These are phyloP conservation scores for Tuber melanosporum DNA, from an alignment of 495 filamentous ascomycete genomes.

Conservation along the genomic window DNA sequence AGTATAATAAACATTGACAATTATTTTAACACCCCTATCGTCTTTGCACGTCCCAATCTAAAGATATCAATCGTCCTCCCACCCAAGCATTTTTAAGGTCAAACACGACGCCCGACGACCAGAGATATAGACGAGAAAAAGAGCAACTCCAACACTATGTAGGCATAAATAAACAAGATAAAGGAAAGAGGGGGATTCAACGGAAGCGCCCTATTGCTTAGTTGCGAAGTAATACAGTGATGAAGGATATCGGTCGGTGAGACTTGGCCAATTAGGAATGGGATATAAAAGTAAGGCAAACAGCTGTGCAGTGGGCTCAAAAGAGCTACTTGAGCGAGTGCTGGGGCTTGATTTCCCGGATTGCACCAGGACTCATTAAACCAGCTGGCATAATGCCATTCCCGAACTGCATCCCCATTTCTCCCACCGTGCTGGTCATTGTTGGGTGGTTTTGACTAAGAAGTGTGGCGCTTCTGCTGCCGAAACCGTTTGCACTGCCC, in stretches of 20 bases:
- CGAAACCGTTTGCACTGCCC: slow-evolving; percentile 16
- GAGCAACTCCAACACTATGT: neutral
- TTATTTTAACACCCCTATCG: neutral
- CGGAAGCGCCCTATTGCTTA: neutral
- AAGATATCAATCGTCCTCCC: neutral
- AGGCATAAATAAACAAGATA: neutral
- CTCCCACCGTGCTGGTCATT: slow-evolving; percentile 32
- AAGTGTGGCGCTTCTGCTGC: slow-evolving; percentile 33
- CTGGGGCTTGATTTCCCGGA: neutral
- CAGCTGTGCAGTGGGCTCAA: neutral
- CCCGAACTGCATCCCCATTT: slow-evolving; percentile 35
- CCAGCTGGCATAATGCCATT: slow-evolving; percentile 1
- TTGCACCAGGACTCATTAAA: neutral
- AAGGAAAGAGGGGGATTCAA: neutral
- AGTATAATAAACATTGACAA: neutral
- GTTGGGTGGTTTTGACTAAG: slow-evolving; percentile 33
- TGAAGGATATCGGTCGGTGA: neutral
- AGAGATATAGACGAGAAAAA: neutral
- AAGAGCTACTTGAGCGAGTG: neutral
- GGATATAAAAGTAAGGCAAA: neutral
- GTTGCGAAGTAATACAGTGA: neutral
- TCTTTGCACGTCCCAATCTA: neutral
- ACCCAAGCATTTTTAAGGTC: neutral
- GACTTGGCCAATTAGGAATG: neutral
- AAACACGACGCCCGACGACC: neutral